Base-by-base conservation (phyloP, 192 early-diverging fungal species). In the Kickxella alabastrina region DNA sequence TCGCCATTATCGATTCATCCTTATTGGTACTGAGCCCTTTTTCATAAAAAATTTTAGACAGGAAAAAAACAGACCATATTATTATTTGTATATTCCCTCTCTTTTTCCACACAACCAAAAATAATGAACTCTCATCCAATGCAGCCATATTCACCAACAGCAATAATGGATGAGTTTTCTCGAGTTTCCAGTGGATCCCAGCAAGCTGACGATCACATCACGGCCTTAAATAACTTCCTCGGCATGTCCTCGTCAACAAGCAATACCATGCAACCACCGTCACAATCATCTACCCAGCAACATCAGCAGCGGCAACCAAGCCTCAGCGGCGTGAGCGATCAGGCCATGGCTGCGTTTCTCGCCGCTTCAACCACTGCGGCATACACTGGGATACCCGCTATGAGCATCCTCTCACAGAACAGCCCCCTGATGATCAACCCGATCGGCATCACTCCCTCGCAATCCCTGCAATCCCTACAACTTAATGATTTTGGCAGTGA, bases 221-320 rank as follows among this genome's bases (percentile, higher is more conserved):
- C 35, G 3, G 63, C 71, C 10, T 49, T 75, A 15, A 75, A 65
- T 46, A 52, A 12, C 24, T 56, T 75, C 48, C 65, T 75, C 27
- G 59, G 54, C 4, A 56, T 61, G 43, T 40, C 62, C 26, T 29
- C 39, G 12, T 31, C 51, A 3, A 14, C 8, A 17, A n/a, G 10
- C 13, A 27, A 24, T 14, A 17, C 43, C 14, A 8, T 31, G 36
- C 18, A 42, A 47, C 41, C 17, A 21, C 40, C 38, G 26, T 28
- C 43, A 26, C 50, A 46, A 3, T 43, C 46, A 24, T 26, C 17
- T 15, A 19, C n/a, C 38, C 37, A 37, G 35, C 49, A 52, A 26
- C 19, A 10, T 5, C 37, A 41, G 38, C 46, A 41, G 19, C 47
- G 23, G 4, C 47, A 34, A 17, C 57, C 47, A 13, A 15, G 34